Evolutionary conservation across 805 yeast genomes (phyloP).

Genomic region (Suhomyces canberraensis): DNA sequence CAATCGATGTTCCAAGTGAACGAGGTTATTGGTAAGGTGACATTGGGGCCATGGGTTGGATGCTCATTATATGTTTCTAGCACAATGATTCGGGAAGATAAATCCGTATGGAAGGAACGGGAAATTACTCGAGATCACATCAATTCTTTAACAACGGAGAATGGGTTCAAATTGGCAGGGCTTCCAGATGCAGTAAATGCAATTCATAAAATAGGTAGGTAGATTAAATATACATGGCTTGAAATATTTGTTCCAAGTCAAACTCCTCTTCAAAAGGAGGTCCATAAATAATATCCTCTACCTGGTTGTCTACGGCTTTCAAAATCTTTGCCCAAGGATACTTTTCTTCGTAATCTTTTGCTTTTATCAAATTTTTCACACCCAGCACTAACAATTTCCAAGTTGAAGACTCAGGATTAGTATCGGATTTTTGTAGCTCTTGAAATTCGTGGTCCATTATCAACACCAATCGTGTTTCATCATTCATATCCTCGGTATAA

Average conservation of each 20-base stretch:
- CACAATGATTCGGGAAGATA: constrained; percentile 12
- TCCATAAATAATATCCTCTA: too few relatives aligned
- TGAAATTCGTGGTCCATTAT: constrained; percentile 16
- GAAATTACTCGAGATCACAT: constrained; percentile 22
- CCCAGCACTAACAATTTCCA: too few relatives aligned
- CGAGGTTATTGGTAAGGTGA: neutral
- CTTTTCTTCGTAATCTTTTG: neutral
- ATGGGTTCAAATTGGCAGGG: constrained; percentile 6
- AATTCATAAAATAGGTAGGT: neutral
- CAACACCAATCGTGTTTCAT: constrained; percentile 14
- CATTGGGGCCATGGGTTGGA: constrained; percentile 33
- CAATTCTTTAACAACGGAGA: constrained; percentile 4
- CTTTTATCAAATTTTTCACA: too few relatives aligned
- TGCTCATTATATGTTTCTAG: constrained; percentile 28
- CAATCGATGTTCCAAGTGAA: neutral
- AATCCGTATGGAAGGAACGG: constrained; percentile 15
- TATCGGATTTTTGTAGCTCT: too few relatives aligned
- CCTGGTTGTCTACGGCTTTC: too few relatives aligned
- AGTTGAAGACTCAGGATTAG: too few relatives aligned
- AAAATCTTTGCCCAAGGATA: neutral
- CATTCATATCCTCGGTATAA: constrained; percentile 3
- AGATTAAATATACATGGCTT: too few relatives aligned
- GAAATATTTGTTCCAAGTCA: too few relatives aligned
- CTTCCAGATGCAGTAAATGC: constrained; percentile 2
- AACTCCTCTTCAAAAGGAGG: too few relatives aligned